Conservation (phyloP, 2,329 filamentous ascomycete genomes). For the Amauroascus verrucosus region DNA sequence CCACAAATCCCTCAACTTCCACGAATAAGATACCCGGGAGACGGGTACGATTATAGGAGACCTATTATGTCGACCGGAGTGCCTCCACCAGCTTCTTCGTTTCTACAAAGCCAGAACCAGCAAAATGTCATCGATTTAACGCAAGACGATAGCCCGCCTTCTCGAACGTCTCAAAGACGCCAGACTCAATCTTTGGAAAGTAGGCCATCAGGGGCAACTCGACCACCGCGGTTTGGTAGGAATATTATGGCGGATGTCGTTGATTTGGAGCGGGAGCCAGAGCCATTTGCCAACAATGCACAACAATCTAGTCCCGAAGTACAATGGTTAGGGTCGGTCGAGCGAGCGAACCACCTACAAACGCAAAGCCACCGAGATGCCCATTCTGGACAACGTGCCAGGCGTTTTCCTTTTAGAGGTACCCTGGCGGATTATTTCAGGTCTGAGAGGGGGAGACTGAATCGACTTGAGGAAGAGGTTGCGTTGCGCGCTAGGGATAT, state of each 20-base stretch:
- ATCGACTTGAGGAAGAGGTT: slow-evolving; percentile 9
- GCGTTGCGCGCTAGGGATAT: slow-evolving; percentile 17
- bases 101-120: slow-evolving; percentile 5
- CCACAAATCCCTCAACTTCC: slow-evolving; percentile 23
- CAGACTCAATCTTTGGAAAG: background rate
- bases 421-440: slow-evolving; percentile 16
- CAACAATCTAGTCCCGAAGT: slow-evolving; percentile 39
- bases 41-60: slow-evolving; percentile 46
- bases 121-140: slow-evolving; percentile 40
- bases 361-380: background rate
- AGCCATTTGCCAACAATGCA: slow-evolving; percentile 10
- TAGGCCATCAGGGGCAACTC: slow-evolving; percentile 11
- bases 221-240: slow-evolving; percentile 29
- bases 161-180: slow-evolving; percentile 13
- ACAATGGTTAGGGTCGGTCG: slow-evolving; percentile 34
- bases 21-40: slow-evolving; percentile 37
- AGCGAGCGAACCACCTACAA: background rate
- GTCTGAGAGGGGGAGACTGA: background rate
- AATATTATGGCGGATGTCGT: slow-evolving; percentile 32
- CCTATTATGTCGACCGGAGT: slow-evolving; percentile 38
- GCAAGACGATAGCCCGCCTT: slow-evolving; percentile 30
- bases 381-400: background rate
- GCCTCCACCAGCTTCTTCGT: slow-evolving; percentile 16
- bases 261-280: slow-evolving; percentile 32
- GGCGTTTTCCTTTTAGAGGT: slow-evolving; percentile 1